Percentiles rank a stretch among this genome's conserved stretches.
Evolutionary conservation across 2,329 filamentous ascomycete species (phyloP).

Genomic region (Diplodia sapinea): DNA sequence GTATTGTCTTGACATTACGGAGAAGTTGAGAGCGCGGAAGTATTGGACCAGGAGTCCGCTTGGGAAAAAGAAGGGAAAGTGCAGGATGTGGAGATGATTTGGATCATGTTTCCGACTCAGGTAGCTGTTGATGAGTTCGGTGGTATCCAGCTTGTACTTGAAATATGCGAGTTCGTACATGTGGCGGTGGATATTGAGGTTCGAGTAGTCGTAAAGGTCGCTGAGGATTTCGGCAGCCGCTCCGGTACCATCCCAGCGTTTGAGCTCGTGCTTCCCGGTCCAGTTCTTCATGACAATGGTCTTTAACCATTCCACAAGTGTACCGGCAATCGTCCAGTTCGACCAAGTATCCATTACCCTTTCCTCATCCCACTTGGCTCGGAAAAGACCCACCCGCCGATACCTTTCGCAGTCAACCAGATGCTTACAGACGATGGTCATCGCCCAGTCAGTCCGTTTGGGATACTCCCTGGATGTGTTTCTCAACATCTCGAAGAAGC

Average conservation of each 20-base stretch:
- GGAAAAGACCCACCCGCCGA: conserved; percentile 12
- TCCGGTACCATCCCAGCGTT: conserved; percentile 73
- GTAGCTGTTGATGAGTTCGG: conserved; percentile 56
- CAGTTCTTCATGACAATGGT: conserved; percentile 79
- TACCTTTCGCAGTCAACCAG: conserved; percentile 22
- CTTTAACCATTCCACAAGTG: conserved; percentile 71
- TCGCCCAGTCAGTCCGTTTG: conserved; percentile 1
- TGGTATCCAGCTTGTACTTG: conserved; percentile 62
- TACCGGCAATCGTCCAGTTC: conserved; percentile 15
- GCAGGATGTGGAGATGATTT: conserved; percentile 74
- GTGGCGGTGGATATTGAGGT: conserved; percentile 20
- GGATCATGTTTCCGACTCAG: conserved; percentile 70
- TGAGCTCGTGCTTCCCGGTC: conserved; percentile 75
- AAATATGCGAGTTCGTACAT: conserved; percentile 19
- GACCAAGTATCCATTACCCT: conserved; percentile 24
- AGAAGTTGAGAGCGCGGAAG: conserved; percentile 87
- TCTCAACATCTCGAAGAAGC: conserved; percentile 56
- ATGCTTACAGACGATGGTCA: conserved; percentile 21
- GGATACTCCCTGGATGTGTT: conserved; percentile 32
- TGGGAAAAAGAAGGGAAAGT: conserved; percentile 81
- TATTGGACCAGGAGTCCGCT: conserved; percentile 75
- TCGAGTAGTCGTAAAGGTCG: conserved; percentile 57
- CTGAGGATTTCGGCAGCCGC: conserved; percentile 77
- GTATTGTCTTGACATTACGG: conserved; percentile 80
- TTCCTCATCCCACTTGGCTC: conserved; percentile 13